These are phyloP conservation scores for Phragmites australis DNA, from an alignment of 176 grass and related monocot species.

Conservation along the genomic window DNA sequence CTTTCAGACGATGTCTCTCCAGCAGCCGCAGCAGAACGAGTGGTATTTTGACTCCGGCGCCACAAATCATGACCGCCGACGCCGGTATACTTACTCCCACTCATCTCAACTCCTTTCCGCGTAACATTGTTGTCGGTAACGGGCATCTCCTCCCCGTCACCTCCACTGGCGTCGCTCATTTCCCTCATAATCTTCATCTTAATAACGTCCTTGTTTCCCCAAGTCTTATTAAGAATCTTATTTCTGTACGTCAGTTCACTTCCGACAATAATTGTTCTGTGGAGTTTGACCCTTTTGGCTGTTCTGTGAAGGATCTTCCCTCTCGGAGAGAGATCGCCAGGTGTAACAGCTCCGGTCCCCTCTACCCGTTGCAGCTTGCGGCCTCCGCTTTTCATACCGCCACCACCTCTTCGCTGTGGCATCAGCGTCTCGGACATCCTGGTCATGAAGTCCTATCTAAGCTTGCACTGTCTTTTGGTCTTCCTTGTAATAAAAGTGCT, in stretches of 20 bases:
- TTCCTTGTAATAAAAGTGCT: neutral
- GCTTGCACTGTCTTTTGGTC: neutral
- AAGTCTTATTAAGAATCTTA: neutral
- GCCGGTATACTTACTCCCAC: neutral
- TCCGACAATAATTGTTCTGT: too few species aligned
- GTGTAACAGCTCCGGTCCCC: neutral
- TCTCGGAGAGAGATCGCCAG: neutral
- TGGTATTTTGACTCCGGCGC: neutral
- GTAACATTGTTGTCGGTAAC: neutral
- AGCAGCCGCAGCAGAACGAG: neutral
- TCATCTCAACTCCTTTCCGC: neutral
- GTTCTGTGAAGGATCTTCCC: neutral
- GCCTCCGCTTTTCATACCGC: neutral
- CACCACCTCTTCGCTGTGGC: neutral
- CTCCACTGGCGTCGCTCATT: neutral
- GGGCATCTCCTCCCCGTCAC: neutral
- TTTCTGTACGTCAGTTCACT: too few species aligned
- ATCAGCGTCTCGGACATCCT: neutral
- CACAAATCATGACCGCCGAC: neutral
- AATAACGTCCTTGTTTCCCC: neutral
- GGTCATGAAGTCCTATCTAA: neutral
- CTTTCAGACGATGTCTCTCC: neutral
- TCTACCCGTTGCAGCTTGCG: neutral
- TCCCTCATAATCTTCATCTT: neutral
- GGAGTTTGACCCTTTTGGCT: too few species aligned